These are phyloP conservation scores for Claviceps digitariae DNA, from an alignment of 2,329 filamentous ascomycete genomes.

Conservation along the genomic window DNA sequence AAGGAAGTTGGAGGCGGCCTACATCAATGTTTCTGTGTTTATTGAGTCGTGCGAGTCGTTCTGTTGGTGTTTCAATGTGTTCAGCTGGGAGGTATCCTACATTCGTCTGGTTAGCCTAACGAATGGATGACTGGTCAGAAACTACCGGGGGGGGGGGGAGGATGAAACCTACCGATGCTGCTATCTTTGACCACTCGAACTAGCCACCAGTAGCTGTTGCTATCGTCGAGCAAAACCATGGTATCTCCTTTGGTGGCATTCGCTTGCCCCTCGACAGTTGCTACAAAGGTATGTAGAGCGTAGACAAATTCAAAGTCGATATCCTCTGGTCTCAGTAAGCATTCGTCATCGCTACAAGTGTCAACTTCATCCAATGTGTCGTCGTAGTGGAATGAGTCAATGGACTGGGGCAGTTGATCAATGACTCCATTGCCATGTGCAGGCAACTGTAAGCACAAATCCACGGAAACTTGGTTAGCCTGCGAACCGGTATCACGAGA, in stretches of 20 bases:
- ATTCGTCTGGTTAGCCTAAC: neutral
- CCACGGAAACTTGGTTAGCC: neutral
- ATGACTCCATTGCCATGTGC: neutral
- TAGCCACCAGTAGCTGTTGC: conserved; percentile 99
- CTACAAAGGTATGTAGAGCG: conserved; percentile 92
- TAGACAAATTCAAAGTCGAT: conserved; percentile 99
- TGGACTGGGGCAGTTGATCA: neutral
- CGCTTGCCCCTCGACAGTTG: conserved; percentile 93
- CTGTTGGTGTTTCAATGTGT: conserved; percentile 95
- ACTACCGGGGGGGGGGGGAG: too few species aligned
- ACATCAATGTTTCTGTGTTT: conserved; percentile 98
- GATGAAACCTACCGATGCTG: conserved; percentile 54
- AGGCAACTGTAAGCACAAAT: neutral
- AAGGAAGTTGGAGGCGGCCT: conserved; percentile 23
- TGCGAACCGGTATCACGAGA: neutral
- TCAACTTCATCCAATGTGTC: conserved; percentile 38
- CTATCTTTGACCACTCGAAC: conserved; percentile 95
- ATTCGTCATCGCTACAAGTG: conserved; percentile 60
- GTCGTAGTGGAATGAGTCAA: conserved; percentile 34
- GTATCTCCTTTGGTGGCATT: conserved; percentile 98
- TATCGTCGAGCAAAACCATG: conserved; percentile 96
- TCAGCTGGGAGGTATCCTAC: conserved; percentile 89
- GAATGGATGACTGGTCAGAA: neutral
- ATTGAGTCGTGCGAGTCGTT: conserved; percentile 83
- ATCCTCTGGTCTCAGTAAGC: conserved; percentile 92